Base-by-base conservation (phyloP, 495 filamentous ascomycete species). In the Penicillium parvum region DNA sequence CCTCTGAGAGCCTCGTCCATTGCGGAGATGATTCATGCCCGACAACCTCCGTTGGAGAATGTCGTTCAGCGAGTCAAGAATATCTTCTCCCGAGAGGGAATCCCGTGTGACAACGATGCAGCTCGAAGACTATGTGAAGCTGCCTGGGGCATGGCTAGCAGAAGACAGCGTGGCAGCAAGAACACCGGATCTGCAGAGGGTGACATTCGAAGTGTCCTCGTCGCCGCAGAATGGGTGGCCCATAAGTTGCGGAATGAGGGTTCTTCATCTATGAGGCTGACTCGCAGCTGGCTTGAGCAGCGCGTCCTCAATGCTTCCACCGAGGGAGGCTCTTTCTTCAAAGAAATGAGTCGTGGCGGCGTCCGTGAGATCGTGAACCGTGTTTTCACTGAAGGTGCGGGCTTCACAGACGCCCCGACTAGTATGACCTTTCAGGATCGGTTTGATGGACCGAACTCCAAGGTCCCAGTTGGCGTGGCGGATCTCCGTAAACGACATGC, bases 161-260 rank as follows among this genome's bases (percentile, higher is more conserved):
- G 82, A 15, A 76, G 77, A 62, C 67, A 87, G 68, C 53, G 74
- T 55, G 53, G 73, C 61, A 58, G 68, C 8, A 66, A 61, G 38
- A 59, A 54, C 33, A 60, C 51, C 34, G 70, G 83, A 36, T 84
- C 82, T 32, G 82, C 81, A 8, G 89, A 95, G 55, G 92, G 92
- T 26, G 92, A 98, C 61, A 83, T 98, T 23, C 79, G 92, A 49
- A 87, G 89, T 16, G 78, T 96, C 19, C 85, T 98, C 72, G 92
- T 98, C 7, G 86, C 91, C 6, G 88, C 86, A 19, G 90, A 98
- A 73, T 96, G 90, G 88, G 86, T 92, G 29, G 91, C 92, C 22
- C 77, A 83, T 20, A 88, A 88, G 52, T 66, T 96, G 23, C 76
- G 78, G 47, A 78, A 84, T 10, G 72, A 63, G 43, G 57, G 35